Conservation (phyloP, 257 asterid species). For the Solanum bulbocastanum region DNA sequence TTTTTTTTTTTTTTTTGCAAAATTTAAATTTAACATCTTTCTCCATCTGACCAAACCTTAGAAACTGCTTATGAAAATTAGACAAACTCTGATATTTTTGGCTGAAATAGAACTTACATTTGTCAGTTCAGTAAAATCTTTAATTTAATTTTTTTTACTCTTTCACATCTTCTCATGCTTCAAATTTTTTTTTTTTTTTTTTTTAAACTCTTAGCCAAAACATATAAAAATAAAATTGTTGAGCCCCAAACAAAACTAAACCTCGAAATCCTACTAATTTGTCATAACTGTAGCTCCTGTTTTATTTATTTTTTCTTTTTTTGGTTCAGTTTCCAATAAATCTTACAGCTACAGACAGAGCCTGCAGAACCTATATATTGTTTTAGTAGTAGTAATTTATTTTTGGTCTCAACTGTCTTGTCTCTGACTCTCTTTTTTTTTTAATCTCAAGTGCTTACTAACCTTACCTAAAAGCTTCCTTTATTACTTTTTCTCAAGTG, state of each 20-base stretch:
- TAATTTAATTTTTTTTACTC: neutral
- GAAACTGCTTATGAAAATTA: neutral
- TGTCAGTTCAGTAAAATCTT: constrained; percentile 6
- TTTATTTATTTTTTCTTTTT: too few species aligned
- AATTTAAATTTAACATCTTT: neutral
- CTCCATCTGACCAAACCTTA: neutral
- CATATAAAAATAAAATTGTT: constrained; percentile 2
- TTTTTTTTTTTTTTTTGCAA: neutral
- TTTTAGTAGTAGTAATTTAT: neutral
- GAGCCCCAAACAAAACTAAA: constrained; percentile 8
- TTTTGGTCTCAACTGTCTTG: constrained; percentile 41
- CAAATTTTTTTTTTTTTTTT: neutral
- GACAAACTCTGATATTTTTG: constrained; percentile 15
- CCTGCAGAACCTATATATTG: constrained; percentile 11
- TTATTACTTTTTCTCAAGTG: constrained; percentile 7
- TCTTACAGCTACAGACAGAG: constrained; percentile 12
- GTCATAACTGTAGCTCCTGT: neutral
- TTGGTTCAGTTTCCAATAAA: constrained; percentile 31
- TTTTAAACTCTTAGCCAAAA: constrained; percentile 12
- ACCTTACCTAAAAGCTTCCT: neutral
- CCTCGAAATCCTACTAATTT: constrained; percentile 11
- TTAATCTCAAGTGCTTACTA: neutral
- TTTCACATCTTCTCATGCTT: neutral
- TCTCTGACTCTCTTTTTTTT: constrained; percentile 33
- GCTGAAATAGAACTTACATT: constrained; percentile 17